Evolutionary conservation across 305 asterid species (phyloP).

Genomic region (Coffea humblotiana): DNA sequence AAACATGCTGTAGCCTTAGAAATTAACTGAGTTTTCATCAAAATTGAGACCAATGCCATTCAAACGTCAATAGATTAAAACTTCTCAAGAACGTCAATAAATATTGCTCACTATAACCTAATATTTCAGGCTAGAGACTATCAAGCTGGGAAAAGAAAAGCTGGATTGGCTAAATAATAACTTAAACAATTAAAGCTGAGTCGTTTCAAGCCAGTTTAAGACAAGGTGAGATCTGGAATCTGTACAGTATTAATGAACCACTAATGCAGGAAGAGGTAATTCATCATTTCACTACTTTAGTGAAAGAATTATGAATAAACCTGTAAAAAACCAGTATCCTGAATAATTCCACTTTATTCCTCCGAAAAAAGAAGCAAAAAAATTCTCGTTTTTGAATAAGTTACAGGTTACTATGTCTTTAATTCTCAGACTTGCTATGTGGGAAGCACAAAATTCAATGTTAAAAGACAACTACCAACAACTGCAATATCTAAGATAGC

Average conservation of each 20-base stretch:
- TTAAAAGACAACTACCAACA: not conserved
- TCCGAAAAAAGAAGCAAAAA: no score
- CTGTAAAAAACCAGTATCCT: not conserved
- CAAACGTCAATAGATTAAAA: not conserved
- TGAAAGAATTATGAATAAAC: not conserved
- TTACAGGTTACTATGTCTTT: not conserved
- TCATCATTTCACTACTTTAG: not conserved
- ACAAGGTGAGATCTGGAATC: not conserved
- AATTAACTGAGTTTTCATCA: not conserved
- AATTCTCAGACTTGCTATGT: not conserved
- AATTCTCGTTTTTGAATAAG: not conserved
- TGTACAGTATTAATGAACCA: not conserved
- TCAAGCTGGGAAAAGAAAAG: not conserved
- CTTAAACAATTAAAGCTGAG: not conserved
- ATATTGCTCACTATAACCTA: not conserved
- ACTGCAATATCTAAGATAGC: not conserved
- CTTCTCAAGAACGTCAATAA: not conserved
- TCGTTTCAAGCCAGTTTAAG: not conserved
- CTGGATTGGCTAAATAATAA: not conserved
- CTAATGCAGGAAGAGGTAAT: not conserved
- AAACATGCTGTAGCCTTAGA: not conserved
- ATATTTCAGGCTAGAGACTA: not conserved
- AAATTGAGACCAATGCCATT: not conserved
- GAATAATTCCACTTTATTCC: not conserved
- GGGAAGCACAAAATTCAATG: not conserved